A percentile compares a stretch with the other conserved stretches of the same genome.
phyloP scores from a whole-genome alignment of 1,284 basidiomycete genomes.

The Tylopilus sp. region DNA sequence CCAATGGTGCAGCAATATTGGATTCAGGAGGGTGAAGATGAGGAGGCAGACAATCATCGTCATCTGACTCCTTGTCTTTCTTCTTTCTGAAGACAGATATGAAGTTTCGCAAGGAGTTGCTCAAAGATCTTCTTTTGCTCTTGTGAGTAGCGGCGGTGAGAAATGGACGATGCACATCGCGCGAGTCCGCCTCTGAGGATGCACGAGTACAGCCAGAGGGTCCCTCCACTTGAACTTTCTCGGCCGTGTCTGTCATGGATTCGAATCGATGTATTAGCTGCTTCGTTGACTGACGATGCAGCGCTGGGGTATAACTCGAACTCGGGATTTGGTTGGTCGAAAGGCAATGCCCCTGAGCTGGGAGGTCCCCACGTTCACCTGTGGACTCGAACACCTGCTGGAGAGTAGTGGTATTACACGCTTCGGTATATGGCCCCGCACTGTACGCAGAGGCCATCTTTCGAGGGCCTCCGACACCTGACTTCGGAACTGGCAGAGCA shows the following conservation, averaged over 20 bases:
- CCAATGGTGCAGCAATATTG: neutral
- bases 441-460: conserved; percentile 11
- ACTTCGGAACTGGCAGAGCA: conserved; percentile 10
- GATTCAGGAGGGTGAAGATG: conserved; percentile 7
- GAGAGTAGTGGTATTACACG: neutral
- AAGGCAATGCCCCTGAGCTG: neutral
- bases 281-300: conserved; percentile 33
- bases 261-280: conserved; percentile 45
- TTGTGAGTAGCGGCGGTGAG: conserved; percentile 27
- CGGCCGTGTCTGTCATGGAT: conserved; percentile 28
- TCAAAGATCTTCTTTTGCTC: conserved; percentile 47
- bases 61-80: conserved; percentile 36
- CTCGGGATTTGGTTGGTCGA: conserved; percentile 3
- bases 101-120: conserved; percentile 63
- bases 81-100: conserved; percentile 62
- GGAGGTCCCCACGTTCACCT: neutral
- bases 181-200: conserved; percentile 13
- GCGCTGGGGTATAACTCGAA: conserved; percentile 3
- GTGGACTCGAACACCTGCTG: conserved; percentile 1
- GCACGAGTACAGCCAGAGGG: conserved; percentile 10
- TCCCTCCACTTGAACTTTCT: conserved; percentile 4
- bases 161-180: conserved; percentile 11
- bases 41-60: conserved; percentile 17
- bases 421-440: neutral
- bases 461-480: conserved; percentile 28